Evolutionary conservation across 2,329 filamentous ascomycete species (phyloP), one percentile per base, ranked within the genome.

Genomic region (Penicillium sp.): DNA sequence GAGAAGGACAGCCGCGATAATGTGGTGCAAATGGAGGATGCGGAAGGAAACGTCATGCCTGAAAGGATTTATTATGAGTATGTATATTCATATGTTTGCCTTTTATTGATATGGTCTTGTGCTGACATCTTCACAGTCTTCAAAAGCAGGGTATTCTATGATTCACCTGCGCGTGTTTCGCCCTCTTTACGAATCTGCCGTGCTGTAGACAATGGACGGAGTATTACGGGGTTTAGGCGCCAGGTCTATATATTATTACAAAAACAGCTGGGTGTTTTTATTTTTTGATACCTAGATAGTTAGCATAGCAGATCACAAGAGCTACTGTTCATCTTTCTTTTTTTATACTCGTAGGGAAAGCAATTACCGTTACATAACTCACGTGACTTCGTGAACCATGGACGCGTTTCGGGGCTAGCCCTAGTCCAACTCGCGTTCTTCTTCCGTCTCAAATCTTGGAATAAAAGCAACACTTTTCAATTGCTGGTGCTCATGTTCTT

Each of bases 1-100:
- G 85, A 85, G 61, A 88, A 86, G 70, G 80, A 87, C 0, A 85
- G 87, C 60, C 88, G 89, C 46, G 91, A 93, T 40, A 90, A 88
- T 59, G 84, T 99, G 9, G 90, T 97, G 50, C 91, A 99, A 79
- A 99, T 99, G 94, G 94, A 99, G 79, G 94, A 99, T 72, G 89
- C 85, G 0, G 90, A 96, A 70, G 94, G 94, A 47, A 97, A 99
- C 67, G 94, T 99, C 57, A 99, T 99, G 94, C 94, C 95, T 0
- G 91, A 97, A 77, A 96, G 96, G 81, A 93, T 99, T 55, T 99
- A 97, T 73, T 87, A 92, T 63, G 94, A 99, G 74, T 76, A 70
- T 51, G 74, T 35, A 16, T 73, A 18, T 40, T 28, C 50, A 16
- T 26, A 20, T 5, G 3, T 23, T 21, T 21, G 40, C 18, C 59